phyloP scores from a whole-genome alignment of 768 basidiomycete species.

The Gymnopilus dilepis region DNA sequence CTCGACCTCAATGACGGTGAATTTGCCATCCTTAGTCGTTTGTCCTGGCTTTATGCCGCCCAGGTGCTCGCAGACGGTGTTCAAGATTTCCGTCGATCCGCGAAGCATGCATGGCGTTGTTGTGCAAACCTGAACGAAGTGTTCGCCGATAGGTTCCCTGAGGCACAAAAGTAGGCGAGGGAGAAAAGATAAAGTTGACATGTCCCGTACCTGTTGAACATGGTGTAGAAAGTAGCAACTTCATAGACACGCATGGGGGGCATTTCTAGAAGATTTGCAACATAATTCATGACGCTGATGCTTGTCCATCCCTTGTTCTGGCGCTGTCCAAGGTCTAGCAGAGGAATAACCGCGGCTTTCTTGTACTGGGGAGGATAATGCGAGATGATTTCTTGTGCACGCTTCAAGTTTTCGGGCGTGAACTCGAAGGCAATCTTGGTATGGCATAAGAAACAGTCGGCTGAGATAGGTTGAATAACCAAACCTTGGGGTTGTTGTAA shows the following conservation, averaged over 20 bases:
- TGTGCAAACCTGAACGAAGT: conserved; percentile 98
- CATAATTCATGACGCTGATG: conserved; percentile 98
- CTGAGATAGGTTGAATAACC: not conserved
- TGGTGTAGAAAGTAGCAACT: conserved; percentile 99
- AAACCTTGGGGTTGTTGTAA: conserved; percentile 91
- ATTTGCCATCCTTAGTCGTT: conserved; percentile 96
- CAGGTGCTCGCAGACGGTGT: conserved; percentile 83
- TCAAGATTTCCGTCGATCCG: conserved; percentile 89
- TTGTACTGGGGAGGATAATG: conserved; percentile 98
- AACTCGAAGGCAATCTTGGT: conserved; percentile 92
- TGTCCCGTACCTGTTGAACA: conserved; percentile 88
- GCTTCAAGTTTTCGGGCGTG: conserved; percentile 78
- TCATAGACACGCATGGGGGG: conserved; percentile 99
- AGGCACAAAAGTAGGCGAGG: not conserved
- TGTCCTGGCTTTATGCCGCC: conserved; percentile 85
- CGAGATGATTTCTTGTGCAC: conserved; percentile 87
- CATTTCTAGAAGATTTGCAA: conserved; percentile 92
- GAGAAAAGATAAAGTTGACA: not conserved
- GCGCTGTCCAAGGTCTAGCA: conserved; percentile 94
- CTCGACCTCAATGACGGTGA: conserved; percentile 97
- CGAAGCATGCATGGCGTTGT: conserved; percentile 98
- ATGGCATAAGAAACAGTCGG: not conserved
- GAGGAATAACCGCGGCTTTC: conserved; percentile 97
- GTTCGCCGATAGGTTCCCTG: conserved; percentile 90
- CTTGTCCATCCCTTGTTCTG: conserved; percentile 99